Percentiles rank a stretch among this genome's conserved stretches.
These are phyloP conservation scores for Lactarius indigo DNA, from an alignment of 768 basidiomycete genomes.

Conservation along the genomic window DNA sequence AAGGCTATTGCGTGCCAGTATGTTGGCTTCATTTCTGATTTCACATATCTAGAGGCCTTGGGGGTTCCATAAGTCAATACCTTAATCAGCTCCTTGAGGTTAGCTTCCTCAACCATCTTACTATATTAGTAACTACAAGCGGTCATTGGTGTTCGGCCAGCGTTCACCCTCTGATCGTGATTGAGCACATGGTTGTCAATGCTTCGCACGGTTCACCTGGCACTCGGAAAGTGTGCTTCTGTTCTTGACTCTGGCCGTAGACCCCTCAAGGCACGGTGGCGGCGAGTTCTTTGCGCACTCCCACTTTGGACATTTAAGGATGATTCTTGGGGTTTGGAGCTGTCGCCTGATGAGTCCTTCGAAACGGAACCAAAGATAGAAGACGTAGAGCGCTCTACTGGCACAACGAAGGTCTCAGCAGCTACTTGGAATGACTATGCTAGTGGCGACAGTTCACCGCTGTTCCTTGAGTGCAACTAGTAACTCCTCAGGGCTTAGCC, in stretches of 20 bases:
- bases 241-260: neutral
- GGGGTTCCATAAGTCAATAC: constrained; percentile 3
- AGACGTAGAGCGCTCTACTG: neutral
- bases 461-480: neutral
- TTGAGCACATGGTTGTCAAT: constrained; percentile 4
- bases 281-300: constrained; percentile 11
- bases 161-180: neutral
- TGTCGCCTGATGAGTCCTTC: neutral
- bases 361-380: neutral
- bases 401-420: neutral
- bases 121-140: neutral
- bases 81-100: neutral
- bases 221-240: neutral
- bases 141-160: neutral
- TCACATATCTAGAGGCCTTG: neutral
- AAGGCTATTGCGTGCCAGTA: neutral
- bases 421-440: neutral
- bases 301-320: neutral
- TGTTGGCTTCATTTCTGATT: neutral
- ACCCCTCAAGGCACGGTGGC: neutral
- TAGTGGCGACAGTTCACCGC: neutral
- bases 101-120: neutral
- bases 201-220: constrained; percentile 6
- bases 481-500: neutral
- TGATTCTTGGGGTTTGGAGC: neutral